These are phyloP conservation scores for Yamadazyma aaseri DNA, from an alignment of 1,139 yeast species.

Conservation along the genomic window DNA sequence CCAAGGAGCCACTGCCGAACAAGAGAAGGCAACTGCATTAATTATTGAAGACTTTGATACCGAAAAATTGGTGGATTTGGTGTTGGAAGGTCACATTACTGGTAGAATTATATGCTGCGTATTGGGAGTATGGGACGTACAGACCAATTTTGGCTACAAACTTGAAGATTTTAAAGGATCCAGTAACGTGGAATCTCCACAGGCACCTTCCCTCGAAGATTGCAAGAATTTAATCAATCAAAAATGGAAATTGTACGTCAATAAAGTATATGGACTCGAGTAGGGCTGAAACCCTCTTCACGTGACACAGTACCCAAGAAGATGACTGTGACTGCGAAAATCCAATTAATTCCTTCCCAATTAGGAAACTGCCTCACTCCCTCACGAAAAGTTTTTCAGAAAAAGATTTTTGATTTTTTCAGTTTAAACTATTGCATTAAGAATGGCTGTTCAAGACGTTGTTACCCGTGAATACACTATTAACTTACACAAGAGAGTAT, in stretches of 20 bases:
- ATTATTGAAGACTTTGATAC: slow-evolving; percentile 9
- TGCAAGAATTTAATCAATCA: slow-evolving; percentile 8
- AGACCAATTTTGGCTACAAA: background rate
- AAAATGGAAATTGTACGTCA: slow-evolving; percentile 20
- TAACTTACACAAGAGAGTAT: slow-evolving; percentile 98
- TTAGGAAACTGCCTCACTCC: background rate
- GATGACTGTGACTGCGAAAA: slow-evolving; percentile 8
- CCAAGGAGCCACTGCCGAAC: slow-evolving; percentile 2
- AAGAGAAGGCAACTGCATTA: slow-evolving; percentile 3
- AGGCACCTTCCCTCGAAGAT: slow-evolving; percentile 5
- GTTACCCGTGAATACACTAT: slow-evolving; percentile 99
- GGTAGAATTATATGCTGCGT: slow-evolving; percentile 30
- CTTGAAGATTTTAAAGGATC: no score
- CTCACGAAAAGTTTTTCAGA: slow-evolving; percentile 1
- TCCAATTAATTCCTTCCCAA: background rate
- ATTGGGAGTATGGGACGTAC: slow-evolving; percentile 35
- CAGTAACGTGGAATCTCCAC: slow-evolving; percentile 7
- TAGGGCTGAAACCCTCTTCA: slow-evolving; percentile 7
- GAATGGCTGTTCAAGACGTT: slow-evolving; percentile 97
- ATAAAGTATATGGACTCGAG: slow-evolving; percentile 27
- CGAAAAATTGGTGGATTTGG: slow-evolving; percentile 16
- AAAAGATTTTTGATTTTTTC: slow-evolving; percentile 1
- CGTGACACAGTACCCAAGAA: background rate
- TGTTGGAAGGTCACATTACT: slow-evolving; percentile 23
- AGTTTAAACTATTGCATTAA: slow-evolving; percentile 11